phyloP scores from a whole-genome alignment of 352 stramenopile species.

The Achlya hypogyna region DNA sequence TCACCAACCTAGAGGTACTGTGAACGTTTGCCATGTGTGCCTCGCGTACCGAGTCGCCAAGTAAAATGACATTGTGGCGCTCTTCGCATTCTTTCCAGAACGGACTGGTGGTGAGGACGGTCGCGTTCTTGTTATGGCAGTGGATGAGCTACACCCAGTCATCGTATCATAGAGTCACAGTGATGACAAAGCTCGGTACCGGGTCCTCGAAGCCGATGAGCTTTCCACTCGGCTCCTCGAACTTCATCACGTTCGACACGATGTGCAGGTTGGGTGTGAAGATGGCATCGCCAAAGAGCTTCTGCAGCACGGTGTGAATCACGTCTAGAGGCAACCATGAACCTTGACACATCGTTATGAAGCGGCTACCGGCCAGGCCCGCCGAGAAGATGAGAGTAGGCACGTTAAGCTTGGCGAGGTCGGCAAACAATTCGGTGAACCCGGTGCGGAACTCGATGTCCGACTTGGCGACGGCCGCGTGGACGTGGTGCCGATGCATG shows the following conservation, averaged over 20 bases:
- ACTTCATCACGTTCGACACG: conserved; percentile 71
- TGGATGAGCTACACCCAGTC: conserved; percentile 37
- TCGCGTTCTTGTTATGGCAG: conserved; percentile 69
- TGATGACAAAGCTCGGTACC: conserved; percentile 20
- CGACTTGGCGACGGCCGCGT: conserved; percentile 24
- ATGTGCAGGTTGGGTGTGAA: conserved; percentile 52
- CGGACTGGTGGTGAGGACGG: conserved; percentile 46
- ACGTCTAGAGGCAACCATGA: conserved; percentile 27
- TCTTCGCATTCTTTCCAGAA: conserved; percentile 47
- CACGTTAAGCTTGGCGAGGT: conserved; percentile 45
- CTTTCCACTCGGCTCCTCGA: conserved; percentile 28
- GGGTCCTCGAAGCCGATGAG: conserved; percentile 48
- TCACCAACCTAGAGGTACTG: conserved; percentile 27
- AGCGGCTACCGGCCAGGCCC: conserved; percentile 33
- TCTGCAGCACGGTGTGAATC: conserved; percentile 64
- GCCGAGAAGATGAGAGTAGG: conserved; percentile 52
- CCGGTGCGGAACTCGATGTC: conserved; percentile 48
- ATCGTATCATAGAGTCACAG: neutral
- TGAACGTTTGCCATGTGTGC: neutral
- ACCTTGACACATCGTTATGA: neutral
- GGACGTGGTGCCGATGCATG: conserved; percentile 40
- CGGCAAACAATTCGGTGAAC: conserved; percentile 52
- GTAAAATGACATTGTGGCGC: conserved; percentile 53
- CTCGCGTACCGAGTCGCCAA: conserved; percentile 42
- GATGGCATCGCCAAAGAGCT: conserved; percentile 20